A percentile compares a stretch with the other conserved stretches of the same genome.
phyloP scores from a whole-genome alignment of 768 basidiomycete species.

The Xanthoconium stramineum region DNA sequence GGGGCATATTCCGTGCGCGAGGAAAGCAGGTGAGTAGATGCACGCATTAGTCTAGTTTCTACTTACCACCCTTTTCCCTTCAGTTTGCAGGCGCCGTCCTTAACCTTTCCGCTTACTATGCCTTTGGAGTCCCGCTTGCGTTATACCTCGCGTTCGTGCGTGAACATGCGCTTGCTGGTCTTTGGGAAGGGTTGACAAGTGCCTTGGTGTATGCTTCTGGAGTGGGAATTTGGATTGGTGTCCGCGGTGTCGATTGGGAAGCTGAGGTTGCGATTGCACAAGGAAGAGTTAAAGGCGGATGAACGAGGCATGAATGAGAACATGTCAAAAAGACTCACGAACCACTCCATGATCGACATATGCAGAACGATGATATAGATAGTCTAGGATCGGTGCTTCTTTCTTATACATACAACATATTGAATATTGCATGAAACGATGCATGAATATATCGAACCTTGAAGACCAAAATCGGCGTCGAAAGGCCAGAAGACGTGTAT shows the following conservation, averaged over 20 bases:
- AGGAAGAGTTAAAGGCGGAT: constrained; percentile 39
- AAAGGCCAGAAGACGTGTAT: too few relatives aligned
- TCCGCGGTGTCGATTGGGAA: constrained; percentile 63
- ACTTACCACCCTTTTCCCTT: background rate
- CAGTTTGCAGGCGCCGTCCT: constrained; percentile 73
- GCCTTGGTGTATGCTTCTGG: constrained; percentile 62
- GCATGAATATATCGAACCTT: too few relatives aligned
- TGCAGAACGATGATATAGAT: too few relatives aligned
- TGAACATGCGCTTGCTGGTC: constrained; percentile 59
- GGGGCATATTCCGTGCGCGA: constrained; percentile 77
- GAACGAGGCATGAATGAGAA: constrained; percentile 11
- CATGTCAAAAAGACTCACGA: background rate
- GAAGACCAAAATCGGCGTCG: too few relatives aligned
- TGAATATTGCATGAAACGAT: too few relatives aligned
- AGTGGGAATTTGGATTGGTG: constrained; percentile 50
- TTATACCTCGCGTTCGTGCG: constrained; percentile 69
- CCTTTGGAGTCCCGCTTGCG: constrained; percentile 81
- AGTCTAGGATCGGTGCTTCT: too few relatives aligned
- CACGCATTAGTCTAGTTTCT: background rate
- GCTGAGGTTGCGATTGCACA: constrained; percentile 41
- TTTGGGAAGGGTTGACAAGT: constrained; percentile 82
- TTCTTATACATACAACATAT: too few relatives aligned
- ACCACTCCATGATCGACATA: too few relatives aligned
- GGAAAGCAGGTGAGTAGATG: constrained; percentile 60
- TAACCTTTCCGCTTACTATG: constrained; percentile 64